Evolutionary conservation across 2,329 filamentous ascomycete genomes (phyloP).

Genomic region (Epichloe gansuensis): DNA sequence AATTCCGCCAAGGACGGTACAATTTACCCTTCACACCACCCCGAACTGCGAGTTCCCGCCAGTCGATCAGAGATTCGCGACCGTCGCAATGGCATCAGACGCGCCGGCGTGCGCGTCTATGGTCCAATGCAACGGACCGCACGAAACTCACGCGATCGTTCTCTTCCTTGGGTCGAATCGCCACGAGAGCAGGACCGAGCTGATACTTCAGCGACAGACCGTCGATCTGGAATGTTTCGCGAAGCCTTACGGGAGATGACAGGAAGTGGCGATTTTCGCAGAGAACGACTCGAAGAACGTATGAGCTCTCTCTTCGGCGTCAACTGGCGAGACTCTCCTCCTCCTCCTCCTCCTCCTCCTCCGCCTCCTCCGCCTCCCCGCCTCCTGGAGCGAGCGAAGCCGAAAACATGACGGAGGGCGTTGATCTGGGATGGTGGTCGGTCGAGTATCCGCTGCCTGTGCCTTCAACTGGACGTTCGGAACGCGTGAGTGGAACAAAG

Average conservation of each 20-base stretch:
- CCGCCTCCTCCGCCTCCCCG: not conserved
- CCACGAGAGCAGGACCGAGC: slow-evolving; percentile 4
- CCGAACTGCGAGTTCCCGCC: slow-evolving; percentile 27
- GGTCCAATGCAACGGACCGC: slow-evolving; percentile 15
- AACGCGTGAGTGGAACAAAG: not conserved
- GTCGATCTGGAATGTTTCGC: slow-evolving; percentile 3
- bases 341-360: not conserved
- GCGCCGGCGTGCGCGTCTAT: slow-evolving; percentile 18
- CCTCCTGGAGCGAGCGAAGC: not conserved
- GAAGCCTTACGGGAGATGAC: slow-evolving; percentile 10
- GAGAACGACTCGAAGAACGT: slow-evolving; percentile 17
- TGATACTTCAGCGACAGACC: not conserved
- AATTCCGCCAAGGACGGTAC: slow-evolving; percentile 17
- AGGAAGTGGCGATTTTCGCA: slow-evolving; percentile 12
- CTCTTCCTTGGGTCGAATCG: slow-evolving; percentile 13
- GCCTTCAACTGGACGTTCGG: not conserved
- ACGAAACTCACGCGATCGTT: slow-evolving; percentile 8
- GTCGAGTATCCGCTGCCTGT: slow-evolving; percentile 7
- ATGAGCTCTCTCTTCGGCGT: slow-evolving; percentile 15
- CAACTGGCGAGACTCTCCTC: slow-evolving; percentile 8
- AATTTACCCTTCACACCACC: slow-evolving; percentile 20
- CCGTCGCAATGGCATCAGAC: slow-evolving; percentile 12
- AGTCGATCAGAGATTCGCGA: slow-evolving; percentile 22
- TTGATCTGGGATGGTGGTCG: slow-evolving; percentile 15
- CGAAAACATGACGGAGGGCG: slow-evolving; percentile 7